These are phyloP conservation scores for Penicillium sclerotiorum DNA, from an alignment of 2,329 filamentous ascomycete genomes.

Conservation along the genomic window DNA sequence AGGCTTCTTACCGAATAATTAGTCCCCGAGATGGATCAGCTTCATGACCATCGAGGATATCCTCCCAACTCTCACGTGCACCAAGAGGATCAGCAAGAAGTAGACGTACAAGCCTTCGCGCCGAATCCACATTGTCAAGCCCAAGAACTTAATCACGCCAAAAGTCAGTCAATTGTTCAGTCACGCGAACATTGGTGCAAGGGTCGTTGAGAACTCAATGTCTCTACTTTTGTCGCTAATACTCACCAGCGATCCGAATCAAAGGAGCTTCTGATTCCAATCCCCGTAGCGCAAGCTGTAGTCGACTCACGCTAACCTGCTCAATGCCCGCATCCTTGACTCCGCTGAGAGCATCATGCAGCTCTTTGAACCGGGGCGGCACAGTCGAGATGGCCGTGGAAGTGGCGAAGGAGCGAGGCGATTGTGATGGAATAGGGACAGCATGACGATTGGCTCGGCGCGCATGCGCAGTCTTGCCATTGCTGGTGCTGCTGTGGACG, in stretches of 20 bases:
- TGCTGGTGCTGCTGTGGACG: conserved; percentile 3
- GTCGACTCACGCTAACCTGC: conserved; percentile 60
- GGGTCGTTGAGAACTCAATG: background rate
- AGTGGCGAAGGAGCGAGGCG: conserved; percentile 38
- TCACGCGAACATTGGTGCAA: background rate
- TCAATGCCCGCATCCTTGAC: conserved; percentile 56
- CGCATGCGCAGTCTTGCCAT: conserved; percentile 14
- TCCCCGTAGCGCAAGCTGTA: conserved; percentile 62
- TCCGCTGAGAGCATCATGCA: conserved; percentile 57
- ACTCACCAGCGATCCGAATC: conserved; percentile 58
- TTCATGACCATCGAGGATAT: conserved; percentile 55
- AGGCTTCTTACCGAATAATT: conserved; percentile 58
- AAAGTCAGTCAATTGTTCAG: background rate
- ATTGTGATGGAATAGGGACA: conserved; percentile 4
- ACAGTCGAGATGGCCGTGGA: conserved; percentile 44
- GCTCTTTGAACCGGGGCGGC: conserved; percentile 53
- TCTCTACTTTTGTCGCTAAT: background rate
- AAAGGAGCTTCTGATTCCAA: conserved; percentile 58
- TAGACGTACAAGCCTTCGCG: conserved; percentile 65
- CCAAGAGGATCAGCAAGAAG: conserved; percentile 71
- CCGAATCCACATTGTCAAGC: conserved; percentile 52
- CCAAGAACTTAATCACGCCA: conserved; percentile 48
- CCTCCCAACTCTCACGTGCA: conserved; percentile 67
- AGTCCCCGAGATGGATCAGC: conserved; percentile 58
- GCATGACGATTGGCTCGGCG: conserved; percentile 14